These are phyloP conservation scores for Talaromyces sp. DNA, from an alignment of 2,329 filamentous ascomycete species.

Conservation along the genomic window DNA sequence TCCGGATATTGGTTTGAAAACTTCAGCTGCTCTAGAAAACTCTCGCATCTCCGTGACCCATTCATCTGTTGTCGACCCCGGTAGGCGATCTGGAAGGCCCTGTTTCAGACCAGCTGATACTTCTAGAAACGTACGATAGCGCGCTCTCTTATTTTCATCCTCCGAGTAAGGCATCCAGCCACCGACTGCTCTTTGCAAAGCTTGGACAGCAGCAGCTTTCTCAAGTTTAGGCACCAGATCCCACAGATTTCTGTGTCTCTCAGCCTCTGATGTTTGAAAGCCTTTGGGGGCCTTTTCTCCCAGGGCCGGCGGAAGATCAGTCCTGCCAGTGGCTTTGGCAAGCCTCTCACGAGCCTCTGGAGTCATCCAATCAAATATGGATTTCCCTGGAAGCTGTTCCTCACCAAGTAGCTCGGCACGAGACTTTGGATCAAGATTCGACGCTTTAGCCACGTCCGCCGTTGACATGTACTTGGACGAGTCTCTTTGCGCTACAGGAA, in stretches of 20 bases:
- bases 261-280: conserved; percentile 58
- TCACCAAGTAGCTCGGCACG: conserved; percentile 80
- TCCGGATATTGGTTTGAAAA: conserved; percentile 89
- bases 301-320: conserved; percentile 69
- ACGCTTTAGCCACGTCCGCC: conserved; percentile 71
- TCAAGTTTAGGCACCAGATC: conserved; percentile 60
- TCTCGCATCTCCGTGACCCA: conserved; percentile 76
- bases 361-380: conserved; percentile 89
- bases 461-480: conserved; percentile 56
- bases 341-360: conserved; percentile 71
- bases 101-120: conserved; percentile 60
- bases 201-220: conserved; percentile 62
- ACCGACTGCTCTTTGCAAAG: conserved; percentile 58
- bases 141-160: conserved; percentile 68
- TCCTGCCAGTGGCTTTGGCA: conserved; percentile 67
- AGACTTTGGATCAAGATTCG: conserved; percentile 66
- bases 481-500: conserved; percentile 31
- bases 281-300: conserved; percentile 66
- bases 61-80: conserved; percentile 58
- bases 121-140: conserved; percentile 79
- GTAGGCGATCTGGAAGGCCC: conserved; percentile 53
- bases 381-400: conserved; percentile 77
- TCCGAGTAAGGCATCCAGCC: conserved; percentile 81
- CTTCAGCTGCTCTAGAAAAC: conserved; percentile 66
- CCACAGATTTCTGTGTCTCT: conserved; percentile 55